A percentile compares a stretch with the other conserved stretches of the same genome.
These are phyloP conservation scores for Pisolithus albus DNA, from an alignment of 768 basidiomycete species.

Conservation along the genomic window DNA sequence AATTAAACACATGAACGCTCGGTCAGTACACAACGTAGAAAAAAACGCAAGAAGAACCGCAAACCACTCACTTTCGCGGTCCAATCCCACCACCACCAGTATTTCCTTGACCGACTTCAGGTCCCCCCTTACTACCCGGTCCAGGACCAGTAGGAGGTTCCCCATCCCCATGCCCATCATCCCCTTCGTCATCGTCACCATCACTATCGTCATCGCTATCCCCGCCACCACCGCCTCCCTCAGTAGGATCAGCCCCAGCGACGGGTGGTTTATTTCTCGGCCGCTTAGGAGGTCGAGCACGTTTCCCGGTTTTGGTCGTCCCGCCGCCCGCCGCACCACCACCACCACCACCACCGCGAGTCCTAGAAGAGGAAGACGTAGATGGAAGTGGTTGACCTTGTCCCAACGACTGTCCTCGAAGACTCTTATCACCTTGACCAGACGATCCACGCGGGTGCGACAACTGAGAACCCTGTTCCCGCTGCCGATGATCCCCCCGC, in stretches of 20 bases:
- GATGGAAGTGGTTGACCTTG: background rate
- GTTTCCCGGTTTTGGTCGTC: slow-evolving; percentile 13
- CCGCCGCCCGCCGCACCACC: background rate
- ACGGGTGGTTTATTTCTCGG: no score
- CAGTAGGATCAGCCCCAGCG: no score
- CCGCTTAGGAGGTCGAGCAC: slow-evolving; percentile 19
- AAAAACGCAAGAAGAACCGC: background rate
- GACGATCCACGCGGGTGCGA: background rate
- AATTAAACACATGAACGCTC: background rate
- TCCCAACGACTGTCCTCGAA: background rate
- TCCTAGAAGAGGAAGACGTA: background rate
- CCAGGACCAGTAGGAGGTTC: slow-evolving; percentile 1
- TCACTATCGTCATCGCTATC: slow-evolving; percentile 26
- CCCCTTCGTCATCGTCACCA: slow-evolving; percentile 10
- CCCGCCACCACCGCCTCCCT: background rate
- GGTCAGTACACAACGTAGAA: background rate
- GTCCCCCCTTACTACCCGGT: background rate
- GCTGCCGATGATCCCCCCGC: background rate
- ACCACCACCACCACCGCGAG: background rate
- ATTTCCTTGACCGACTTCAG: background rate
- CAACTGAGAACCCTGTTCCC: background rate
- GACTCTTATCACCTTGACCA: background rate
- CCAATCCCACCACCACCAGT: slow-evolving; percentile 6
- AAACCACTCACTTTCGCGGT: slow-evolving; percentile 21
- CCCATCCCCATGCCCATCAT: slow-evolving; percentile 10